phyloP scores from a whole-genome alignment of 305 asterid species.

The Euphrasia arctica region DNA sequence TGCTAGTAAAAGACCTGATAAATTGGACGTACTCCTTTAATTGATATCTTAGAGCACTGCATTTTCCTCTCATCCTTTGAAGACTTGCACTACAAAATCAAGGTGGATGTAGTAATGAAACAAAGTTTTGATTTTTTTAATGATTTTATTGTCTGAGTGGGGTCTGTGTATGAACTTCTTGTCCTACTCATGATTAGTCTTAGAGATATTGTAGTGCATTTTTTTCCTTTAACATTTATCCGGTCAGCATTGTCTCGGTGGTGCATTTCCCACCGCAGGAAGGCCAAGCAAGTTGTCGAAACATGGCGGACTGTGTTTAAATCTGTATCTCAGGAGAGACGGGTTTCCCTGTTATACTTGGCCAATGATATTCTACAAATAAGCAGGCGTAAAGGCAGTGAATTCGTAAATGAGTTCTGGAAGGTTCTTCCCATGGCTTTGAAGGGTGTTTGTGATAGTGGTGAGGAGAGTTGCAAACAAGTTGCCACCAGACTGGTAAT shows the following conservation, averaged over 20 bases:
- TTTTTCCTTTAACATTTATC: constrained; percentile 42
- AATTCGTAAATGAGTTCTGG: constrained; percentile 96
- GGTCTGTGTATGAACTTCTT: neutral
- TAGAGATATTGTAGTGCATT: constrained; percentile 8
- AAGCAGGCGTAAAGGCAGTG: constrained; percentile 94
- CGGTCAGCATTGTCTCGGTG: constrained; percentile 77
- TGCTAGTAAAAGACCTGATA: too few relatives aligned
- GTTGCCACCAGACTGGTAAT: constrained; percentile 87
- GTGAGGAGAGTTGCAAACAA: constrained; percentile 66
- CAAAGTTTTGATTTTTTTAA: neutral
- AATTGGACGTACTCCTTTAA: too few relatives aligned
- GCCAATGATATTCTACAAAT: constrained; percentile 94
- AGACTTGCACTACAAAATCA: neutral
- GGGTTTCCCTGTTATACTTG: constrained; percentile 73
- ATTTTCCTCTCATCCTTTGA: too few relatives aligned
- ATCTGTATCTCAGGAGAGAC: constrained; percentile 68
- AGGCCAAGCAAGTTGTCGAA: constrained; percentile 88
- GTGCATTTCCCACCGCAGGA: constrained; percentile 80
- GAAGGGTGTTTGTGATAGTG: constrained; percentile 56
- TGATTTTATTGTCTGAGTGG: neutral
- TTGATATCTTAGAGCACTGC: too few relatives aligned
- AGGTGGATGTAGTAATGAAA: neutral
- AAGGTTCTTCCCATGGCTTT: constrained; percentile 79
- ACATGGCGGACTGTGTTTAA: constrained; percentile 78
- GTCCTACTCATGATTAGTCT: neutral